These are phyloP conservation scores for Coemansia sp. DNA, from an alignment of 192 early-diverging fungal species.

Conservation along the genomic window DNA sequence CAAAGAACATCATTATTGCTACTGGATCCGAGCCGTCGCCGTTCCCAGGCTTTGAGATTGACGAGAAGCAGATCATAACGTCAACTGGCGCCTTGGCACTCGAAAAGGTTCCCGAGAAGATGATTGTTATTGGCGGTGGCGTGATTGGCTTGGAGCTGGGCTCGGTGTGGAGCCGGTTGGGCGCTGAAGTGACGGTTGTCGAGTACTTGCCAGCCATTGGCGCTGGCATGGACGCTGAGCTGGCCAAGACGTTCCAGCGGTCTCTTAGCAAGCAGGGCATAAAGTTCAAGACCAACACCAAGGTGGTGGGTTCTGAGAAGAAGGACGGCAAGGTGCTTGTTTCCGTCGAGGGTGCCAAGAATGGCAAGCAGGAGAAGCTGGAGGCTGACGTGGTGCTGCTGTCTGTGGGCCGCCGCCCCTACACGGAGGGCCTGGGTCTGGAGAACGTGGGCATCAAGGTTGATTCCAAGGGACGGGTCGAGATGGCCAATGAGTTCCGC, in stretches of 20 bases:
- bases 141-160: constrained; percentile 99
- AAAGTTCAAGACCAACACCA: constrained; percentile 98
- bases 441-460: constrained; percentile 88
- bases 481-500: constrained; percentile 72
- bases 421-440: constrained; percentile 88
- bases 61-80: constrained; percentile 93
- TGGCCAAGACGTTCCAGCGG: constrained; percentile 92
- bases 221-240: constrained; percentile 94
- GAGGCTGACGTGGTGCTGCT: constrained; percentile 91
- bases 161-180: constrained; percentile 95
- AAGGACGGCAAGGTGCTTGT: constrained; percentile 84
- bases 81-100: constrained; percentile 97
- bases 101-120: constrained; percentile 92
- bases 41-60: constrained; percentile 92
- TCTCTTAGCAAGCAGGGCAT: constrained; percentile 92
- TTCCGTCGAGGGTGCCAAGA: constrained; percentile 86
- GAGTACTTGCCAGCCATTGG: constrained; percentile 92
- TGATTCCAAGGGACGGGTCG: constrained; percentile 84
- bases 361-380: constrained; percentile 74
- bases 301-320: constrained; percentile 86
- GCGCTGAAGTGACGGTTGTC: constrained; percentile 92
- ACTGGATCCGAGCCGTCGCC: constrained; percentile 93
- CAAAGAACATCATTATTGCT: constrained; percentile 98
- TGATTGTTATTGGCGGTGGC: constrained; percentile 98
- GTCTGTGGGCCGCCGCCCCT: constrained; percentile 92